phyloP scores from a whole-genome alignment of 2,329 filamentous ascomycete genomes.

The Byssochlamys sp. region DNA sequence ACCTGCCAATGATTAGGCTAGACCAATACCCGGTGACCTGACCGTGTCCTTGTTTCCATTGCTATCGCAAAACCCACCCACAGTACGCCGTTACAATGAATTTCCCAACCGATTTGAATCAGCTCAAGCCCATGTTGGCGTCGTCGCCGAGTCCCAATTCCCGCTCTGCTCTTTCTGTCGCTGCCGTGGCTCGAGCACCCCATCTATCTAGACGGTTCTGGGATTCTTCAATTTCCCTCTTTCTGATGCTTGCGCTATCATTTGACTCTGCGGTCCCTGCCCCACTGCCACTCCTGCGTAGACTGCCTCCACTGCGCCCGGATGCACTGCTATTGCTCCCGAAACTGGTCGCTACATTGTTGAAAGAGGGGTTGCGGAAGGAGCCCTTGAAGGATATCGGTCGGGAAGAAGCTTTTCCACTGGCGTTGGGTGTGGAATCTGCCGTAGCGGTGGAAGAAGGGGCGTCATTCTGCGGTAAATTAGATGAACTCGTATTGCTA shows the following conservation, averaged over 20 bases:
- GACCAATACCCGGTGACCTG: not conserved
- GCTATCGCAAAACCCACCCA: not conserved
- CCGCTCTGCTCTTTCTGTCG: slow-evolving; percentile 40
- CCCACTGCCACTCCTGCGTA: slow-evolving; percentile 4
- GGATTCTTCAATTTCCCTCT: slow-evolving; percentile 29
- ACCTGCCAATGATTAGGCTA: not conserved
- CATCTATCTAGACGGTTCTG: slow-evolving; percentile 44
- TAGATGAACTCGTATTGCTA: slow-evolving; percentile 11
- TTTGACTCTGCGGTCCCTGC: slow-evolving; percentile 17
- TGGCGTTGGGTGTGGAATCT: slow-evolving; percentile 6
- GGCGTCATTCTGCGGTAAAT: slow-evolving; percentile 1
- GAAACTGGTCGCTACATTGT: slow-evolving; percentile 12
- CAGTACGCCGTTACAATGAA: slow-evolving; percentile 13
- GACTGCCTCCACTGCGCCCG: slow-evolving; percentile 6
- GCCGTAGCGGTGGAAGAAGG: not conserved
- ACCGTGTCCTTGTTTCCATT: not conserved
- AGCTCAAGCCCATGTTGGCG: slow-evolving; percentile 72
- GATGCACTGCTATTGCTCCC: slow-evolving; percentile 14
- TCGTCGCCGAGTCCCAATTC: slow-evolving; percentile 78
- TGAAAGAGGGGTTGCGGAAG: slow-evolving; percentile 17
- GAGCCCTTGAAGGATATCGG: slow-evolving; percentile 23
- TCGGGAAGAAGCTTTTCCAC: slow-evolving; percentile 12
- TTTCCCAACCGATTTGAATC: slow-evolving; percentile 45
- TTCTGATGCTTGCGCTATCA: slow-evolving; percentile 25
- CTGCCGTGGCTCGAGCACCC: slow-evolving; percentile 45